These are phyloP conservation scores for Carex kokanica DNA, from an alignment of 176 grass and related monocot genomes.

Conservation along the genomic window DNA sequence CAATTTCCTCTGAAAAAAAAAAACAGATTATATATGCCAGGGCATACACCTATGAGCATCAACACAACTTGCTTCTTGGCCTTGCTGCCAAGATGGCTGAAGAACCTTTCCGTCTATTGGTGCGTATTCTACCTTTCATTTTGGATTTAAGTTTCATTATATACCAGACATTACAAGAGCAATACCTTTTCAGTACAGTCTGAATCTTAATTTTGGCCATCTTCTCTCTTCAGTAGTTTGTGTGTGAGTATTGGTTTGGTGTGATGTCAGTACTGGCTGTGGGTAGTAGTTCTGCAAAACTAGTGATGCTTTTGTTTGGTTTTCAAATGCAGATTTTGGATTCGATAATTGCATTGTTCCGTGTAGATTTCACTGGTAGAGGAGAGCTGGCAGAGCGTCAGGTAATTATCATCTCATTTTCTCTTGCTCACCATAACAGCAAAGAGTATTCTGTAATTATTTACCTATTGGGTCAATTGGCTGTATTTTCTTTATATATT, in stretches of 20 bases:
- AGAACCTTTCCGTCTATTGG: slow-evolving; percentile 57
- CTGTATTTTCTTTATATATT: slow-evolving; percentile 7
- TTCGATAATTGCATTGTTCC: slow-evolving; percentile 80
- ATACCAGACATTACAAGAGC: not conserved
- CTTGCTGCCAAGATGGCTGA: slow-evolving; percentile 94
- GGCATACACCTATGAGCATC: slow-evolving; percentile 95
- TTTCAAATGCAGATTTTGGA: slow-evolving; percentile 63
- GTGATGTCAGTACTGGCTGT: not conserved
- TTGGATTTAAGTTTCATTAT: not conserved
- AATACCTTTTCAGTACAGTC: not conserved
- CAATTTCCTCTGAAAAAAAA: not conserved
- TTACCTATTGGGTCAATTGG: not conserved
- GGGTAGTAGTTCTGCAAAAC: not conserved
- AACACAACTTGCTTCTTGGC: slow-evolving; percentile 85
- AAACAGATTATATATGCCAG: slow-evolving; percentile 87
- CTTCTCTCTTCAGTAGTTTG: slow-evolving; percentile 1
- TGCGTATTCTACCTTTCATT: not conserved
- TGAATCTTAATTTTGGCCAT: not conserved
- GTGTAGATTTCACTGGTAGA: slow-evolving; percentile 74
- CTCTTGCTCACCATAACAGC: not conserved
- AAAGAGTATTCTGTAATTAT: not conserved
- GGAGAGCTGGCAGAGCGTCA: slow-evolving; percentile 81
- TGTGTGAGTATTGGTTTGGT: not conserved
- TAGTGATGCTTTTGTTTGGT: slow-evolving; percentile 25
- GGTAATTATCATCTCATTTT: slow-evolving; percentile 30